Evolutionary conservation across 441 rosid species (phyloP).

Genomic region (Erodium moschatum): DNA sequence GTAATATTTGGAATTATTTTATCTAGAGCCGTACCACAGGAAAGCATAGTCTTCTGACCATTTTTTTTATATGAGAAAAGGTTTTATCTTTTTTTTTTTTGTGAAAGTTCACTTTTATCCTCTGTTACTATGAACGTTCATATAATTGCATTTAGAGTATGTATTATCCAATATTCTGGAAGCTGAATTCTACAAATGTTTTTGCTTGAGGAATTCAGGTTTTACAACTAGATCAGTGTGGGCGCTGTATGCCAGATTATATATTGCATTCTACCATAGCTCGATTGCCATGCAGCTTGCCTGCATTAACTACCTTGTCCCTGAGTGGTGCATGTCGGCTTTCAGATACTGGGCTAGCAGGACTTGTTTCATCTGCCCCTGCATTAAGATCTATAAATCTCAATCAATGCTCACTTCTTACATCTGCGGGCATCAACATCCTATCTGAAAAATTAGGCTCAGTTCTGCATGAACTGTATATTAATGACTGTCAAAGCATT

Average conservation of each 20-base stretch:
- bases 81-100: too few species aligned
- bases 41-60: too few species aligned
- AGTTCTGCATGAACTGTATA: slow-evolving; percentile 54
- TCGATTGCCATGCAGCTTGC: slow-evolving; percentile 46
- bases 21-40: too few species aligned
- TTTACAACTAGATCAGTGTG: slow-evolving; percentile 78
- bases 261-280: slow-evolving; percentile 43
- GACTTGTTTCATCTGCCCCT: slow-evolving; percentile 58
- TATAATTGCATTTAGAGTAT: slow-evolving; percentile 1
- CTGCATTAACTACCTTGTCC: slow-evolving; percentile 50
- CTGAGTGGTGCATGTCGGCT: slow-evolving; percentile 73
- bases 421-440: slow-evolving; percentile 44
- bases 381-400: slow-evolving; percentile 59
- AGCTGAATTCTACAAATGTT: not conserved
- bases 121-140: not conserved
- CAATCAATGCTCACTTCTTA: slow-evolving; percentile 72
- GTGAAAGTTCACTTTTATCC: not conserved
- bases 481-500: slow-evolving; percentile 71
- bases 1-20: too few species aligned
- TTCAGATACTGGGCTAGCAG: slow-evolving; percentile 58
- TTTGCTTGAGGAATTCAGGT: slow-evolving; percentile 43
- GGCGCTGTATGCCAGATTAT: slow-evolving; percentile 75
- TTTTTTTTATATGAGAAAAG: too few species aligned
- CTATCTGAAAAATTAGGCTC: slow-evolving; percentile 52
- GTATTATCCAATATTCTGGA: not conserved